phyloP scores from a whole-genome alignment of 78 protist genomes.

The Isochrysis galbana region DNA sequence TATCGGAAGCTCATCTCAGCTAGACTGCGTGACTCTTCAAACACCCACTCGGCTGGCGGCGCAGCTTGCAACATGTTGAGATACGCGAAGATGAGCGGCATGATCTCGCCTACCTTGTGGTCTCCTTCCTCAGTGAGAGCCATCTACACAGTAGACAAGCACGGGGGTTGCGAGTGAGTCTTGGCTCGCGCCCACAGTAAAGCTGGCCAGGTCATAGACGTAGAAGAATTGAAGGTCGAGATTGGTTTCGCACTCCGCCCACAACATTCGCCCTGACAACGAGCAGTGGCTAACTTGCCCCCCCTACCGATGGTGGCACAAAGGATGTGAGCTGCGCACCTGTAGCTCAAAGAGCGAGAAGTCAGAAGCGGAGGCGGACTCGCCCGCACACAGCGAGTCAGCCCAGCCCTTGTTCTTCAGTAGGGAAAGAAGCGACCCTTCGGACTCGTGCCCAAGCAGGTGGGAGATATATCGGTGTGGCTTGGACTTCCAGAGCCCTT shows the following conservation, averaged over 20 bases:
- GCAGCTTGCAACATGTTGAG: not conserved
- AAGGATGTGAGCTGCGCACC: no score
- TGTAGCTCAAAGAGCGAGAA: not conserved
- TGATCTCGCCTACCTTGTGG: not conserved
- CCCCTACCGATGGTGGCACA: no score
- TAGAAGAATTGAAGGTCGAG: no score
- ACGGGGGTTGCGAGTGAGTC: no score
- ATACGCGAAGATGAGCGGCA: not conserved
- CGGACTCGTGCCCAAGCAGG: constrained; percentile 38
- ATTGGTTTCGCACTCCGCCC: no score
- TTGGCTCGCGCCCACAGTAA: no score
- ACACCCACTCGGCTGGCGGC: not conserved
- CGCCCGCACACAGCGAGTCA: not conserved
- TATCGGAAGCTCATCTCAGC: not conserved
- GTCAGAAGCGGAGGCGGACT: not conserved
- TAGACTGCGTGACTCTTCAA: not conserved
- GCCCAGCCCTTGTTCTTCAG: constrained; percentile 8
- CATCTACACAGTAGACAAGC: no score
- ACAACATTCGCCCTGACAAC: no score
- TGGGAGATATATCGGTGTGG: constrained; percentile 30
- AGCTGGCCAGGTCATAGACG: no score
- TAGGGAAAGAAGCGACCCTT: not conserved
- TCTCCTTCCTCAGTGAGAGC: constrained; percentile 30
- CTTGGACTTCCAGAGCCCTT: not conserved
- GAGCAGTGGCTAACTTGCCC: no score